Conservation (phyloP, 495 filamentous ascomycete genomes). For the Clavariopsis aquatica region DNA sequence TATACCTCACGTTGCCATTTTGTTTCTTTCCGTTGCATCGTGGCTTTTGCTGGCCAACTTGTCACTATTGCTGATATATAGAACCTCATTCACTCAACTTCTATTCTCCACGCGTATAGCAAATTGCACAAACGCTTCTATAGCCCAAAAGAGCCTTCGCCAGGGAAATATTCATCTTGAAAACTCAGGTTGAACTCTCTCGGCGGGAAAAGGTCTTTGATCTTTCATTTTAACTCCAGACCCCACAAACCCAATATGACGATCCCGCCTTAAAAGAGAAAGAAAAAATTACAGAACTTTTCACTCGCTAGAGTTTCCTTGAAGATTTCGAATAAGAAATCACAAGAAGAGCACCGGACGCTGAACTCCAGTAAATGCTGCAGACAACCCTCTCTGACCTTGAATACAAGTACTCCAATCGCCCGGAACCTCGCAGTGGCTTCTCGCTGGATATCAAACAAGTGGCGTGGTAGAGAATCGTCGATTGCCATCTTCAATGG, state of each 20-base stretch:
- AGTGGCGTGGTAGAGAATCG: not conserved
- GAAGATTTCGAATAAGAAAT: not conserved
- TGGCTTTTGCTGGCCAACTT: too few species aligned
- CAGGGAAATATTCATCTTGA: too few species aligned
- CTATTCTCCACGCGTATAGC: too few species aligned
- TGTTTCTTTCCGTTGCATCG: too few species aligned
- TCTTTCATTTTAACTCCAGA: not conserved
- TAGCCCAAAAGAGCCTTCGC: not conserved
- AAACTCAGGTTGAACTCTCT: not conserved
- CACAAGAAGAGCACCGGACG: not conserved
- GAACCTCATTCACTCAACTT: too few species aligned
- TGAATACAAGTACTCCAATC: not conserved
- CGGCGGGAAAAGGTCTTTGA: too few species aligned
- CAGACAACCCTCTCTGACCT: not conserved
- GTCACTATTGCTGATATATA: too few species aligned
- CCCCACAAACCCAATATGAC: not conserved
- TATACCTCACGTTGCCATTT: too few species aligned
- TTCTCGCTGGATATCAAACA: slow-evolving; percentile 3
- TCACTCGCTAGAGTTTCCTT: not conserved
- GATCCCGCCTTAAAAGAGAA: not conserved
- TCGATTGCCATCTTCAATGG: not conserved
- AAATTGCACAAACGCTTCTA: too few species aligned
- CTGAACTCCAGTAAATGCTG: slow-evolving; percentile 10
- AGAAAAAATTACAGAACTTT: not conserved
- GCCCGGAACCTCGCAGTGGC: not conserved